Base-by-base conservation (phyloP, 2,329 filamentous ascomycete species). In the Amauroascus niger region DNA sequence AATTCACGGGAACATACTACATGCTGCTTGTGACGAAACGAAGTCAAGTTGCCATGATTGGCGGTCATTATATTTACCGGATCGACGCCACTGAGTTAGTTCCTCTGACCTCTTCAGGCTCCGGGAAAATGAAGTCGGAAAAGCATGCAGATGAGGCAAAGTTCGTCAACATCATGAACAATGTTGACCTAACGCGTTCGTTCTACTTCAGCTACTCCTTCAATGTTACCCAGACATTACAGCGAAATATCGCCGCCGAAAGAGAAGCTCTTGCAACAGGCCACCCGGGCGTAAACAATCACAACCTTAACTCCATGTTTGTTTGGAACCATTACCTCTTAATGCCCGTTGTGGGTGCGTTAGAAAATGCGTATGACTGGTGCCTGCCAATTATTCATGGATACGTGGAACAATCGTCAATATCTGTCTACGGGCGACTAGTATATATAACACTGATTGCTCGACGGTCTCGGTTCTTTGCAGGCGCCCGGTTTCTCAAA, bases 141-240 rank as follows among this genome's bases (percentile, higher is more conserved):
- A 78, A 84, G 50, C 93, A 94, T 62, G 80, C 87, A 0, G 91
- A 97, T 67, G 93, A 98, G 70, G 83, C 86, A 37, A 83, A 91
- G 26, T 97, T 95, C 64, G 77, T 97, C 32, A 79, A 81, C 24
- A 97, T 96, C 50, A 76, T 98, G 43, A 89, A 87, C 66, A 95
- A 95, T 61, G 77, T 98, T 30, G 93, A 98, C 67, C 73, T 98
- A 56, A 89, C 86, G 0, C 80, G 86, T 54, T 94, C 87, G 0
- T 98, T 98, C 68, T 98, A 98, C 70, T 98, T 96, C 74, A 96
- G 91, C 72, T 96, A 96, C 67, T 94, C 91, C 0, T 98, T 98
- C 71, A 88, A 98, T 66, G 86, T 97, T 60, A 98, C 93, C 0
- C 81, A 84, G 52, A 95, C 89, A 0, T 74, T 98, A 45, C 93